Conservation (phyloP, 768 basidiomycete genomes). For the Termitomyces sp. region DNA sequence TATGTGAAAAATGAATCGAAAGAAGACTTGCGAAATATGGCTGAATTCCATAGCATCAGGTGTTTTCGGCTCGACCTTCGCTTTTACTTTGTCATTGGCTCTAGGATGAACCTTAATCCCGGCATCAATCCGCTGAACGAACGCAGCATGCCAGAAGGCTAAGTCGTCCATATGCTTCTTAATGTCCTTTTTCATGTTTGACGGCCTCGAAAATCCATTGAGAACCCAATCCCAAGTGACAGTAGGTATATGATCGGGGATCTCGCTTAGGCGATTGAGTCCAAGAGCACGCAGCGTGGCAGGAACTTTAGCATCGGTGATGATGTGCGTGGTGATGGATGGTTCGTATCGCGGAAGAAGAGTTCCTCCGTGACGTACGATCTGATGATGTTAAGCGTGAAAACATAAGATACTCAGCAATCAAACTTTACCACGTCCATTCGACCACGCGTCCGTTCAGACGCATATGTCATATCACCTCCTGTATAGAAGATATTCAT, state of each 20-base stretch:
- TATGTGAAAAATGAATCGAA: not conserved
- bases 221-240: slow-evolving; percentile 61
- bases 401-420: not conserved
- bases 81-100: slow-evolving; percentile 18
- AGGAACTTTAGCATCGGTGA: slow-evolving; percentile 37
- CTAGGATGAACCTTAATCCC: slow-evolving; percentile 22
- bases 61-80: not conserved
- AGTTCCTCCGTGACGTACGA: slow-evolving; percentile 57
- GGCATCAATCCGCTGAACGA: slow-evolving; percentile 40
- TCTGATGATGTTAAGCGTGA: slow-evolving; percentile 29
- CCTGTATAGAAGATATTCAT: slow-evolving; percentile 54
- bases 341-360: slow-evolving; percentile 56
- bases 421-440: slow-evolving; percentile 55
- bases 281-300: slow-evolving; percentile 38
- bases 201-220: slow-evolving; percentile 26
- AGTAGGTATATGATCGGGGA: slow-evolving; percentile 61
- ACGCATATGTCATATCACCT: slow-evolving; percentile 50
- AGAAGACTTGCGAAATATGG: slow-evolving; percentile 38
- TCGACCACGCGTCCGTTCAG: slow-evolving; percentile 42
- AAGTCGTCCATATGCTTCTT: slow-evolving; percentile 25
- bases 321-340: slow-evolving; percentile 55
- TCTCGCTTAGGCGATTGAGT: slow-evolving; percentile 43
- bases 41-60: slow-evolving; percentile 27
- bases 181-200: slow-evolving; percentile 18
- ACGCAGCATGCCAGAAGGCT: slow-evolving; percentile 42